Base-by-base conservation (phyloP, 805 yeast species). In the Millerozyma acaciae region DNA sequence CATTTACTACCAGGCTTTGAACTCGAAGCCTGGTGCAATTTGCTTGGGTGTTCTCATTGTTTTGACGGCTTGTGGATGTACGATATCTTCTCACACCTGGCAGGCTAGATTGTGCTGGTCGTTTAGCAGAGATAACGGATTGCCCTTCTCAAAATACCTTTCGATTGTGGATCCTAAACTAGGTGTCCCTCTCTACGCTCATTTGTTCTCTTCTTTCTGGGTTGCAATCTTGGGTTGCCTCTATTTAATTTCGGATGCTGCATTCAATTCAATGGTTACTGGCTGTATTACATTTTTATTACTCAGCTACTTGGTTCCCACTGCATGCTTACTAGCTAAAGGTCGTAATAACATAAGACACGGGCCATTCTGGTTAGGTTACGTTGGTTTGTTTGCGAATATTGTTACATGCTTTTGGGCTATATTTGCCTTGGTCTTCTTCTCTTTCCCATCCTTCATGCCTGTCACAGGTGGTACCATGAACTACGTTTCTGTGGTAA, bases 321-420 rank as follows among this genome's bases (percentile, higher is more conserved):
- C 69, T 13, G 47, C 57, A 4, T 76, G 73, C 44, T 54, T 73
- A 33, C 52, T 76, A 32, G 40, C 49, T 39, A 67, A 56, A 43
- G 80, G 77, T 19, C 68, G 80, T 62, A 60, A 60, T 47, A 69
- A 57, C 38, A 73, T 77, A 40, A 60, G 51, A 40, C 79, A 68
- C 50, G 87, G 87, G 26, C 85, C 83, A 22, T 79, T 76, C 55
- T 79, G 86, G 83, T 47, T 73, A 33, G 83, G 84, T 4, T 61
- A 63, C 34, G 30, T 75, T 35, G 86, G 86, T 2, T 45, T 60
- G 1, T 40, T 74, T 30, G 56, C 72, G 32, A 78, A 80, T 48
- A 45, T 67, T 16, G 71, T 80, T 2, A 60, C 74, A 10, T 37
- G 80, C 4, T 43, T 53, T 3, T 81, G 86, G 84, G 67, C 84